These are phyloP conservation scores for Macadamia tetraphylla DNA, from an alignment of 164 flowering plant species.

Conservation along the genomic window DNA sequence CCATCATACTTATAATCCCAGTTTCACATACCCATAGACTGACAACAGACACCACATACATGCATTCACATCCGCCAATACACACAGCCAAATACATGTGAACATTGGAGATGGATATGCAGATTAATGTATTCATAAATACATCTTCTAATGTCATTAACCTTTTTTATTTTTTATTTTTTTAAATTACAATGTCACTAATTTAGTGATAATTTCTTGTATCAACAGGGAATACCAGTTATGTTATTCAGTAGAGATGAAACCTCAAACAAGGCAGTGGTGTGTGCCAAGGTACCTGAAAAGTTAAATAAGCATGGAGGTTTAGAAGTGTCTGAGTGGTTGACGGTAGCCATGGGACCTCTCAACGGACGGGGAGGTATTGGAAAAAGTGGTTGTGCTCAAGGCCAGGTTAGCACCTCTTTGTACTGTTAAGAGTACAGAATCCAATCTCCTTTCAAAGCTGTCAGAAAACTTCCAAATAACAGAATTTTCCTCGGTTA, in stretches of 20 bases:
- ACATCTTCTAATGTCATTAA: no score
- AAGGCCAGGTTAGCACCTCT: constrained; percentile 69
- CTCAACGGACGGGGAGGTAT: constrained; percentile 88
- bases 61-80: no score
- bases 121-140: no score
- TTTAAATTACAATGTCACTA: background rate
- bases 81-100: no score
- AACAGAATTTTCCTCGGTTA: background rate
- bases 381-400: constrained; percentile 82
- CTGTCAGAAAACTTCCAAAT: background rate
- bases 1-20: no score
- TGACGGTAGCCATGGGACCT: constrained; percentile 61
- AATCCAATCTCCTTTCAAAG: background rate
- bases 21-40: no score
- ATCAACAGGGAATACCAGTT: constrained; percentile 62
- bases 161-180: no score
- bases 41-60: no score
- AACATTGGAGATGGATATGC: no score
- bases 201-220: background rate
- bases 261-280: constrained; percentile 73
- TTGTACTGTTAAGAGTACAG: background rate
- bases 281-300: constrained; percentile 82
- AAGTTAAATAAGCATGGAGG: constrained; percentile 36
- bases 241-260: constrained; percentile 85
- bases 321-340: constrained; percentile 78